These are phyloP conservation scores for Scutellaria minor DNA, from an alignment of 257 asterid genomes.

Conservation along the genomic window DNA sequence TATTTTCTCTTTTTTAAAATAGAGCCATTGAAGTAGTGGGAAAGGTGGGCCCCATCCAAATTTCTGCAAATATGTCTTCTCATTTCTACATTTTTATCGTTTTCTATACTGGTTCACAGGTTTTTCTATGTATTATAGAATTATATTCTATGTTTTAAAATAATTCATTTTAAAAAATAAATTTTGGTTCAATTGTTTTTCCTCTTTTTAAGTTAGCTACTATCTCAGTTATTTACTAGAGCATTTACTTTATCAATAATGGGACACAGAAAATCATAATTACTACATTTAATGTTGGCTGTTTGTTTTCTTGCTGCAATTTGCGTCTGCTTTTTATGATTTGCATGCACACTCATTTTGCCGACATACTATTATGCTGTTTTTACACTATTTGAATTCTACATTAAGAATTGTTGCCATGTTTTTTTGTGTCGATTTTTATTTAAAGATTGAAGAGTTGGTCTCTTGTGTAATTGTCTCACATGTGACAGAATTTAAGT, in stretches of 20 bases:
- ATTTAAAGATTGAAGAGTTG: too few species aligned
- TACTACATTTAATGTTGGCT: slow-evolving; percentile 1
- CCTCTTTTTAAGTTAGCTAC: too few species aligned
- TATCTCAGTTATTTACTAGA: not conserved
- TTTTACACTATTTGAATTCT: too few species aligned
- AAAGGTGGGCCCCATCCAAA: not conserved
- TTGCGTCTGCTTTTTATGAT: slow-evolving; percentile 13
- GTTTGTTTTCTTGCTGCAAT: not conserved
- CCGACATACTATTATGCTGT: slow-evolving; percentile 31
- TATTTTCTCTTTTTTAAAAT: too few species aligned
- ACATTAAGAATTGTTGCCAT: not conserved
- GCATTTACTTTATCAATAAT: slow-evolving; percentile 2
- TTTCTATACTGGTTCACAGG: not conserved
- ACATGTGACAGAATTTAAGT: too few species aligned
- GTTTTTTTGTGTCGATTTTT: not conserved
- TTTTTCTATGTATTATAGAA: not conserved
- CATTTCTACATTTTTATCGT: slow-evolving; percentile 15
- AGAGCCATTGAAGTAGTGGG: slow-evolving; percentile 3
- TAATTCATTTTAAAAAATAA: too few species aligned
- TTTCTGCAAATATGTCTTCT: slow-evolving; percentile 11
- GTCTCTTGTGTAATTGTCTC: too few species aligned
- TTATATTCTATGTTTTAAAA: too few species aligned
- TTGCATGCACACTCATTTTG: not conserved
- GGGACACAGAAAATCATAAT: not conserved
- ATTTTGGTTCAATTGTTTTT: too few species aligned